Base-by-base conservation (phyloP, 2,329 filamentous ascomycete species). In the Chrysosporium queenslandicum region DNA sequence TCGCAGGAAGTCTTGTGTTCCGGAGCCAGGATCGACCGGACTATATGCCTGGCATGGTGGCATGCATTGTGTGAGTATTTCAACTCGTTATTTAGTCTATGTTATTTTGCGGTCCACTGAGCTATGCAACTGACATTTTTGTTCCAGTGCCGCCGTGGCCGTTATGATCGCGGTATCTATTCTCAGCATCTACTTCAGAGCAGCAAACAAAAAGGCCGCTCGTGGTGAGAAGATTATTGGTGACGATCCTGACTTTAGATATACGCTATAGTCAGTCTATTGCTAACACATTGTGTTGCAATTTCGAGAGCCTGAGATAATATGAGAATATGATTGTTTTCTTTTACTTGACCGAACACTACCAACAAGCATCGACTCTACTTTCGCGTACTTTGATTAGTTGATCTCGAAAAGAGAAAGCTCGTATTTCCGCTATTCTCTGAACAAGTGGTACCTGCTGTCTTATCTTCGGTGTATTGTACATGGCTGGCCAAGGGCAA, bases 1-100 rank as follows among this genome's bases (percentile, higher is more conserved):
- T 89, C 56, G 77, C 79, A 0, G 85, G 84, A n/a, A 79, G 77
- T 57, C 70, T 85, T 52, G 79, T 88, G 7, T 89, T 88, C 68
- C 74, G 80, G 58, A 37, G 20, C 4, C 55, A 58, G 32, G 55
- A 58, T 48, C 30, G 20, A 2, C 56, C 56, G 12, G 6, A 23
- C 11, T 58, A 58, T 30, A 36, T 52, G 9, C 55, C 56, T 30
- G 56, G 56, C 14, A 53, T 58, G 14, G 18, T 50, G 18, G 52
- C 54, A 25, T 45, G 39, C 11, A 53, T 58, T 32, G 40, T 41
- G 56, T 56, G 43, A 25, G 56, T 53, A 12, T 8, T 23, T 6
- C 27, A 18, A 50, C n/a, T 39, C 9, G 1, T 18, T 40, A 41
- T 46, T 21, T 1, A 4, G 14, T 14, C 2, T 8, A 3, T 43